Evolutionary conservation across 192 early-diverging fungal genomes (phyloP), one percentile per base, ranked within the genome.

Genomic region (Backusella parvicylindrica): DNA sequence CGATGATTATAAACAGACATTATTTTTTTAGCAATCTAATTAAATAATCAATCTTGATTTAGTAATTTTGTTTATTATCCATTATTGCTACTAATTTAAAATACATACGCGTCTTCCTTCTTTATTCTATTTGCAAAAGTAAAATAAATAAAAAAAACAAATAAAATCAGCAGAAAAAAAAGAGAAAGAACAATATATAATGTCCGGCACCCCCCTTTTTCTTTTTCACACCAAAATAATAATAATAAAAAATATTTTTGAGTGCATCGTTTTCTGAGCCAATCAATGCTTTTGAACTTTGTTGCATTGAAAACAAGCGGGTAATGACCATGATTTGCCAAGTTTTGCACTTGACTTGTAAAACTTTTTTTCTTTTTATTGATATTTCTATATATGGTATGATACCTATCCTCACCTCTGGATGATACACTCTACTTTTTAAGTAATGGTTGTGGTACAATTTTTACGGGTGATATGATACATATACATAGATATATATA

Each of bases 1-100:
- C 93, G 89, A 83, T 94, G 92, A 84, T 91, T 93, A 81, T 94
- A 94, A 12, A 83, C 81, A 33, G 81, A 83, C 81, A 83, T 83
- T 36, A 32, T 41, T 13, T 49, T 21, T 50, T 50, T 50, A 7
- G 0, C 0, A 15, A 15, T 43, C 41, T 43, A 43, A n/a, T n/a
- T n/a, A n/a, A n/a, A n/a, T n/a, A n/a, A n/a, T n/a, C n/a, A n/a
- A n/a, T n/a, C n/a, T n/a, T n/a, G n/a, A n/a, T n/a, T n/a, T n/a
- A n/a, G n/a, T n/a, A n/a, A n/a, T n/a, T n/a, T n/a, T n/a, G n/a
- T n/a, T n/a, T n/a, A n/a, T n/a, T n/a, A n/a, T n/a, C n/a, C n/a
- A n/a, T n/a, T n/a, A n/a, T n/a, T n/a, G n/a, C n/a, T n/a, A n/a
- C n/a, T n/a, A n/a, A n/a, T n/a, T n/a, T 28, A 26, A 11, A 53